Percentiles rank a stretch among this genome's conserved stretches.
Conservation (phyloP, 768 basidiomycete genomes). For the Mycena pura region DNA sequence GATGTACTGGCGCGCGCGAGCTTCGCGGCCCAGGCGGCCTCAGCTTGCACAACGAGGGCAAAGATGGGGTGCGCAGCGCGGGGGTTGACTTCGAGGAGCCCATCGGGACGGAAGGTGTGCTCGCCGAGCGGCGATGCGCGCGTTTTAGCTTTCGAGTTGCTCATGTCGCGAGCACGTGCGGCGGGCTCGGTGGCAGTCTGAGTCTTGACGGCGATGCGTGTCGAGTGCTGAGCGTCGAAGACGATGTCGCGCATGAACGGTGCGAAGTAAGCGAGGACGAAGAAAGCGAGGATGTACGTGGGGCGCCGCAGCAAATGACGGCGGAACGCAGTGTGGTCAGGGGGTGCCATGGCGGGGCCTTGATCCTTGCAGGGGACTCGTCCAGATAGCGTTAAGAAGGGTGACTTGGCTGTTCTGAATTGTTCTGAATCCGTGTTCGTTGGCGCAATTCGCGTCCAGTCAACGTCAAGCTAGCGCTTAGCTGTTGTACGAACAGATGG, state of each 20-base stretch:
- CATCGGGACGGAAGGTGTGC: slow-evolving; percentile 46
- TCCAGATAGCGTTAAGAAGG: too few relatives aligned
- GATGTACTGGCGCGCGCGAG: slow-evolving; percentile 75
- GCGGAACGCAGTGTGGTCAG: slow-evolving; percentile 12
- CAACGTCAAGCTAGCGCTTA: too few relatives aligned
- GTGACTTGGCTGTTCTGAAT: too few relatives aligned
- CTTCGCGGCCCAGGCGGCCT: slow-evolving; percentile 65
- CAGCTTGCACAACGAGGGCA: slow-evolving; percentile 75
- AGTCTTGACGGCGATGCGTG: slow-evolving; percentile 22
- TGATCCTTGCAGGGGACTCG: too few relatives aligned
- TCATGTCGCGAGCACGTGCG: background rate
- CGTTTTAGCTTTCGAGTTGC: background rate
- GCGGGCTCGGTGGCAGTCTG: slow-evolving; percentile 12
- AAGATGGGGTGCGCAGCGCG: slow-evolving; percentile 75
- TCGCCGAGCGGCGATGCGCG: slow-evolving; percentile 24
- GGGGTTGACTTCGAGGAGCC: slow-evolving; percentile 49
- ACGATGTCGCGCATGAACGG: slow-evolving; percentile 20
- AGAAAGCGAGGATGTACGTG: slow-evolving; percentile 4
- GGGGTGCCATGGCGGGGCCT: slow-evolving; percentile 13
- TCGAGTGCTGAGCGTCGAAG: slow-evolving; percentile 23
- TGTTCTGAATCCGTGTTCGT: too few relatives aligned
- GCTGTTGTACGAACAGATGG: too few relatives aligned
- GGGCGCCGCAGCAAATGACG: slow-evolving; percentile 30
- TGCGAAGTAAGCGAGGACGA: slow-evolving; percentile 11
- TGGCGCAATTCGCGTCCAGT: too few relatives aligned